These are phyloP conservation scores for Aspergillus pseudonomiae DNA, from an alignment of 2,329 filamentous ascomycete species.

Conservation along the genomic window DNA sequence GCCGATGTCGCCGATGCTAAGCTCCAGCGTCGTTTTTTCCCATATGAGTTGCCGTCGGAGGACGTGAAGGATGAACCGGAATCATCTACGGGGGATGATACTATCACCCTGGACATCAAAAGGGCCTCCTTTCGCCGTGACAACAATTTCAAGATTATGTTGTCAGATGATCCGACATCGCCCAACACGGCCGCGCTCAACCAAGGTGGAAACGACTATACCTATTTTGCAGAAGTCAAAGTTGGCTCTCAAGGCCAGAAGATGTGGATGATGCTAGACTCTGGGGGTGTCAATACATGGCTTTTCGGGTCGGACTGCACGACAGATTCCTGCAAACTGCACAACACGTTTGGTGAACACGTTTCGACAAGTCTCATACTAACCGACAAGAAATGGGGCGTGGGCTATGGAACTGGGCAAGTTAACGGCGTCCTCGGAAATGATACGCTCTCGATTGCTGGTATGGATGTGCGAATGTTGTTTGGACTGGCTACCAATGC, in stretches of 20 bases:
- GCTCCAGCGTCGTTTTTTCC: conserved; percentile 37
- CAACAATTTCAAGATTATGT: conserved; percentile 52
- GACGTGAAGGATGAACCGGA: conserved; percentile 24
- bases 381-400: conserved; percentile 59
- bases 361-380: conserved; percentile 67
- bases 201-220: conserved; percentile 58
- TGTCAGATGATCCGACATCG: conserved; percentile 43
- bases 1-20: conserved; percentile 21
- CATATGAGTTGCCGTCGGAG: conserved; percentile 27
- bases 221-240: conserved; percentile 56
- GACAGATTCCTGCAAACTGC: conserved; percentile 66
- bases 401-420: conserved; percentile 76
- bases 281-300: conserved; percentile 71
- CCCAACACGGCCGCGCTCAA: conserved; percentile 54
- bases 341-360: conserved; percentile 68
- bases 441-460: conserved; percentile 70
- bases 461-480: conserved; percentile 63
- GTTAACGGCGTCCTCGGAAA: conserved; percentile 68
- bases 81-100: conserved; percentile 16
- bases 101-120: conserved; percentile 41
- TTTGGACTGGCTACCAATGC: conserved; percentile 75
- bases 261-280: conserved; percentile 59
- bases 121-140: conserved; percentile 46
- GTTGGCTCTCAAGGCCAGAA: conserved; percentile 54
- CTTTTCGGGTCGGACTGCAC: conserved; percentile 74